Base-by-base conservation (phyloP, 1,284 basidiomycete genomes). In the Ganoderma sinense region DNA sequence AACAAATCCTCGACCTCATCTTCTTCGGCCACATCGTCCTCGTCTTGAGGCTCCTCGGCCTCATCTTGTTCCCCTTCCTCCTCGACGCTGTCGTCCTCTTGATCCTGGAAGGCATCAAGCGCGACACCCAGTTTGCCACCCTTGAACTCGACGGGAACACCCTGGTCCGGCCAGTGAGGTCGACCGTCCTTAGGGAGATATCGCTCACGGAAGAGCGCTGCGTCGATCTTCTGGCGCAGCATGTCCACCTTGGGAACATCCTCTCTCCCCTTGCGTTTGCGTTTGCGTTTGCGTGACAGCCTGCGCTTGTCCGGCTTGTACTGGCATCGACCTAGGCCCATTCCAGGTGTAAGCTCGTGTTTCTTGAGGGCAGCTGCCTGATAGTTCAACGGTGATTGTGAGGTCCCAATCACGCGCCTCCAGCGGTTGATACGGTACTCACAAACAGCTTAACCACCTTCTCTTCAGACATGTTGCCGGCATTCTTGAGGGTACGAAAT, bases 101-200 rank as follows among this genome's bases (percentile, higher is more conserved):
- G 1, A 26, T 71, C 61, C 33, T 68, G 61, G 36, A 62, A 71
- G 1, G 66, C 51, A n/a, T 70, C 69, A n/a, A 62, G 16, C 2
- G 26, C 4, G 33, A 23, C 31, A 18, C 56, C 56, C 4, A 5
- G 48, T 2, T 45, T 33, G 2, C 55, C 55, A 1, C 8, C 40
- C 63, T 70, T 67, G 66, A 70, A 67, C 59, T 65, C 66, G 20
- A 68, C 64, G 51, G 40, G 62, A 2, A 65, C 14, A 1, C 40
- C 39, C 39, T 53, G 58, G 48, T 65, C 31, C 6, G 55, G 36
- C 66, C 64, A 68, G 26, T 66, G 23, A 3, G 66, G 69, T 11
- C 29, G 14, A 1, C 43, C 63, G 40, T 65, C 55, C 10, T 20
- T n/a, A 1, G 66, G 69, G 4, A 36, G 23, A 6, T 10, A 3